Evolutionary conservation across 75 land plant species (phyloP).

Genomic region (Picea glauca): DNA sequence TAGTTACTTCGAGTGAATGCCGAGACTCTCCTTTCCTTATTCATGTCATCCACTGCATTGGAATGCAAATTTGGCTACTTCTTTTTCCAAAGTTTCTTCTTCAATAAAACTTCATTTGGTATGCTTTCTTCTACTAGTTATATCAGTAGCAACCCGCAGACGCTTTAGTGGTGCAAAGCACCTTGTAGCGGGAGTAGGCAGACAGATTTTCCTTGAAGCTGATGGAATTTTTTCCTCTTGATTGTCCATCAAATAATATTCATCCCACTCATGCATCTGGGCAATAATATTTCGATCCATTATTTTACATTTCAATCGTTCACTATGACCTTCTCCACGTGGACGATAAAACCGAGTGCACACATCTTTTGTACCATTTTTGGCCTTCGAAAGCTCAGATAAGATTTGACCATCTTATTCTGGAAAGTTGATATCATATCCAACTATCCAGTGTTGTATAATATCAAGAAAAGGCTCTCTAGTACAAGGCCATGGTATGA

Average conservation of each 20-base stretch:
- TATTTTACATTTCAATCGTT: too few species aligned
- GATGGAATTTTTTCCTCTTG: constrained; percentile 11
- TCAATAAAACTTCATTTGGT: constrained; percentile 33
- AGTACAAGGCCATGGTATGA: too few species aligned
- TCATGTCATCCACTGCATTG: not conserved
- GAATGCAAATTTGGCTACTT: constrained; percentile 17
- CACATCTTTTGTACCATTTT: too few species aligned
- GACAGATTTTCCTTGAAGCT: not conserved
- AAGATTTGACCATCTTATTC: too few species aligned
- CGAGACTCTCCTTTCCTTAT: not conserved
- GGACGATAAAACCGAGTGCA: too few species aligned
- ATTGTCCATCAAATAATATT: constrained; percentile 12
- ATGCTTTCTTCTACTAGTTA: constrained; percentile 16
- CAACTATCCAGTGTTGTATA: too few species aligned
- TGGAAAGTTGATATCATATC: too few species aligned
- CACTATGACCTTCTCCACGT: too few species aligned
- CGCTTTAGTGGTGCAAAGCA: constrained; percentile 1
- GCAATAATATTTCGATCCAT: too few species aligned
- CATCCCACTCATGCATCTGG: constrained; percentile 15
- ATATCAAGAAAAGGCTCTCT: too few species aligned
- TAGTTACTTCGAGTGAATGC: too few species aligned
- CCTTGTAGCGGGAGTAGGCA: constrained; percentile 12
- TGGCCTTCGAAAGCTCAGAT: too few species aligned
- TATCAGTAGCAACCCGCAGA: not conserved
- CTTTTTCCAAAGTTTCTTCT: constrained; percentile 43